Conservation (phyloP, 2,329 filamentous ascomycete species). For the Phyllosticta citrichinensis region DNA sequence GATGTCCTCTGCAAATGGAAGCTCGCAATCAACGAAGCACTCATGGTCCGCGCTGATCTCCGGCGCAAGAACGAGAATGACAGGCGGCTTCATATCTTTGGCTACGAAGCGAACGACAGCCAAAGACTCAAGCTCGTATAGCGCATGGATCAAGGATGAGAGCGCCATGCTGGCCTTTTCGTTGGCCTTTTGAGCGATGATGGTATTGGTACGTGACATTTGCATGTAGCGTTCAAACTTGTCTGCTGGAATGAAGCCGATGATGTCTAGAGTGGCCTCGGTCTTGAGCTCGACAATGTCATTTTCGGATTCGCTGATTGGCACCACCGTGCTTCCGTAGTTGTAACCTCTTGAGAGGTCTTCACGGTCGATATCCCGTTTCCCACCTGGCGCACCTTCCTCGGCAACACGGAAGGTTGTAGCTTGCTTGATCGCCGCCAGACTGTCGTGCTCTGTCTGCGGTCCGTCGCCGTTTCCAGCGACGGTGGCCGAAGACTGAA, state of each 20-base stretch:
- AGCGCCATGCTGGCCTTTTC: constrained; percentile 75
- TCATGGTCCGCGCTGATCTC: constrained; percentile 70
- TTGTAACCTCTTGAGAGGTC: constrained; percentile 86
- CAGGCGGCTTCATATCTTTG: constrained; percentile 72
- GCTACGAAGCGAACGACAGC: constrained; percentile 76
- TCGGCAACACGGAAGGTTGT: constrained; percentile 75
- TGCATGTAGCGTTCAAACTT: constrained; percentile 78
- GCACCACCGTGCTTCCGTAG: constrained; percentile 85
- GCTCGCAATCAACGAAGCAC: constrained; percentile 77
- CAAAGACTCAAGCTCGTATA: constrained; percentile 75
- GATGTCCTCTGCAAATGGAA: constrained; percentile 90
- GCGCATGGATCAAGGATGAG: constrained; percentile 79
- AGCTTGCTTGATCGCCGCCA: constrained; percentile 65
- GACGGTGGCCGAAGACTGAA: constrained; percentile 39
- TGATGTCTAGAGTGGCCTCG: constrained; percentile 60
- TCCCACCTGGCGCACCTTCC: constrained; percentile 62
- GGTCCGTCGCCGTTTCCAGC: constrained; percentile 21
- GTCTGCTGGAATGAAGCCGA: constrained; percentile 72
- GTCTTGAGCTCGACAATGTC: constrained; percentile 86
- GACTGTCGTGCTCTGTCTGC: constrained; percentile 25
- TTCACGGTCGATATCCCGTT: constrained; percentile 70
- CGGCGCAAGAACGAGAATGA: constrained; percentile 69
- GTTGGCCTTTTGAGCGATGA: constrained; percentile 67
- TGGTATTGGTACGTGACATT: constrained; percentile 71
- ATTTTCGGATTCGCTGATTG: constrained; percentile 76